Evolutionary conservation across 257 asterid species (phyloP).

Genomic region (Nicotiana undulata): DNA sequence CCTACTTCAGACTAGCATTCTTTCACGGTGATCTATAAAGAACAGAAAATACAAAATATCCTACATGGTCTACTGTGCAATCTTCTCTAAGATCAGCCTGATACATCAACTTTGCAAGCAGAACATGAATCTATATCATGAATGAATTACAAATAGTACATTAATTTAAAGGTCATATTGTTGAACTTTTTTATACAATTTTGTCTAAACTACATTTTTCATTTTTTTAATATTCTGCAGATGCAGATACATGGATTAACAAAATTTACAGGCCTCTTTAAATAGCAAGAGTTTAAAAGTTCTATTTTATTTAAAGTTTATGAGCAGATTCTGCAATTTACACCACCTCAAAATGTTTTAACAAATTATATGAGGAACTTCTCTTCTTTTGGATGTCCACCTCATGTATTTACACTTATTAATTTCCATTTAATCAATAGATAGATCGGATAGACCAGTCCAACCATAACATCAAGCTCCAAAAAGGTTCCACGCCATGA

Average conservation of each 20-base stretch:
- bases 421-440: background rate
- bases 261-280: background rate
- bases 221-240: background rate
- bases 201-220: background rate
- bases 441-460: background rate
- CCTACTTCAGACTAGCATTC: background rate
- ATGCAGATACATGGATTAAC: background rate
- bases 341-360: background rate
- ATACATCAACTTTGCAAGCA: background rate
- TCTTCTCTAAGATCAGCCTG: background rate
- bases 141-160: no score
- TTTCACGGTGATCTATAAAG: background rate
- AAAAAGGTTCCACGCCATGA: background rate
- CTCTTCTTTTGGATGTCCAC: background rate
- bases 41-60: background rate
- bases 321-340: background rate
- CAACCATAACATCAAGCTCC: constrained; percentile 1
- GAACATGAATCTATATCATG: no score
- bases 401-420: background rate
- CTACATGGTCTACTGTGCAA: background rate
- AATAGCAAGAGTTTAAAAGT: background rate
- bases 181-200: background rate
- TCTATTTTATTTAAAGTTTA: background rate
- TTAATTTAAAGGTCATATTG: no score
- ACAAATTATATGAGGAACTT: background rate